Evolutionary conservation across 2,329 filamentous ascomycete genomes (phyloP), one percentile per base, ranked within the genome.

Genomic region (Stachybotrys chlorohalonatus): DNA sequence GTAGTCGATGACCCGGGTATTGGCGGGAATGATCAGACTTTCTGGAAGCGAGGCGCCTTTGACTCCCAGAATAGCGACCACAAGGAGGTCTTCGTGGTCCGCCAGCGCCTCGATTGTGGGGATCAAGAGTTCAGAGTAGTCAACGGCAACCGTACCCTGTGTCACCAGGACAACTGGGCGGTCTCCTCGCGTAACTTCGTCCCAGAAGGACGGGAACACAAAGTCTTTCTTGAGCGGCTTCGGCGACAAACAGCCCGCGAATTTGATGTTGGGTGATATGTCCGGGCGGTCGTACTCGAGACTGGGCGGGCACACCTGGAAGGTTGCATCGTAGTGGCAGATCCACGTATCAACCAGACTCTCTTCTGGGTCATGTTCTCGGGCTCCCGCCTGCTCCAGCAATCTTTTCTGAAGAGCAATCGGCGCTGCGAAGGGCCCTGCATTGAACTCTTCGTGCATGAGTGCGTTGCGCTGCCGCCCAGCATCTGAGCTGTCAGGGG

Each of bases 141-240:
- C 62, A 17, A 60, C 58, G 8, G 67, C 69, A 3, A 76, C 59
- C 3, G 77, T 81, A 5, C 78, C 77, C 58, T 80, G 77, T 1
- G 71, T 69, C 6, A 80, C 75, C 17, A 72, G 66, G 6, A 81
- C 63, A 30, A 81, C 58, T 52, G 70, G 71, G 54, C 72, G 74
- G 17, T 68, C 57, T 0, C 59, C 62, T 50, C 49, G 58, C 24
- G 58, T 62, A 9, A 67, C 60, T 15, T 81, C 65, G 5, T 74
- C 70, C 75, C 75, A 81, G 73, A 75, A 81, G 7, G 60, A 31
- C 0, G 78, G 78, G 45, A 65, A 68, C 2, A 54, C 53, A 36
- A 68, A 66, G 45, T 62, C 60, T 0, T 61, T 50, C 39, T 66
- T 61, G 53, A 68, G 11, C 3, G 60, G 56, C 46, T 67, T 67